Evolutionary conservation across 2,329 filamentous ascomycete genomes (phyloP).

Genomic region (Exophiala calicioides): DNA sequence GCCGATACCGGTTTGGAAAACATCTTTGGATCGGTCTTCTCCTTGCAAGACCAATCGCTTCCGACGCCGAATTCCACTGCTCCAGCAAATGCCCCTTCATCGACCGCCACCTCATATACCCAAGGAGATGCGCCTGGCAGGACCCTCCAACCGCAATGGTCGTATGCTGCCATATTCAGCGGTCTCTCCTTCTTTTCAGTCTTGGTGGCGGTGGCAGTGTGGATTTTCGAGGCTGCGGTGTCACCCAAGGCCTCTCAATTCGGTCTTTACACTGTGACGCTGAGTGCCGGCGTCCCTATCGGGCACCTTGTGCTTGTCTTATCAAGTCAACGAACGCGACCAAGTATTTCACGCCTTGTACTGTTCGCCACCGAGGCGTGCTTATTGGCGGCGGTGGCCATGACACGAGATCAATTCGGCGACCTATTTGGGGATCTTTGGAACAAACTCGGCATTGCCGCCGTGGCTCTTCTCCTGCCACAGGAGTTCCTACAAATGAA

Average conservation of each 20-base stretch:
- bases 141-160: background rate
- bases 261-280: slow-evolving; percentile 18
- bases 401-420: slow-evolving; percentile 14
- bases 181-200: slow-evolving; percentile 14
- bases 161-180: slow-evolving; percentile 13
- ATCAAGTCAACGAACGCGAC: background rate
- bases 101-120: background rate
- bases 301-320: slow-evolving; percentile 17
- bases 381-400: slow-evolving; percentile 15
- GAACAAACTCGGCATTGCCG: slow-evolving; percentile 27
- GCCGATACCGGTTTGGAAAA: slow-evolving; percentile 49
- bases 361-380: slow-evolving; percentile 15
- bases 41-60: slow-evolving; percentile 28
- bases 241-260: slow-evolving; percentile 10
- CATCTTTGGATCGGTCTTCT: slow-evolving; percentile 49
- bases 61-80: background rate
- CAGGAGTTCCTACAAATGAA: slow-evolving; percentile 24
- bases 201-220: slow-evolving; percentile 16
- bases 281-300: slow-evolving; percentile 20
- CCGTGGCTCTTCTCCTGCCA: slow-evolving; percentile 23
- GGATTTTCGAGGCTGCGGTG: slow-evolving; percentile 22
- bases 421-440: slow-evolving; percentile 23
- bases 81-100: background rate
- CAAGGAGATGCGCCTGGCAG: no score
- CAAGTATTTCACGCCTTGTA: slow-evolving; percentile 10